Conservation (phyloP, 2,329 filamentous ascomycete genomes). For the Ophiostoma himal-ulmi region DNA sequence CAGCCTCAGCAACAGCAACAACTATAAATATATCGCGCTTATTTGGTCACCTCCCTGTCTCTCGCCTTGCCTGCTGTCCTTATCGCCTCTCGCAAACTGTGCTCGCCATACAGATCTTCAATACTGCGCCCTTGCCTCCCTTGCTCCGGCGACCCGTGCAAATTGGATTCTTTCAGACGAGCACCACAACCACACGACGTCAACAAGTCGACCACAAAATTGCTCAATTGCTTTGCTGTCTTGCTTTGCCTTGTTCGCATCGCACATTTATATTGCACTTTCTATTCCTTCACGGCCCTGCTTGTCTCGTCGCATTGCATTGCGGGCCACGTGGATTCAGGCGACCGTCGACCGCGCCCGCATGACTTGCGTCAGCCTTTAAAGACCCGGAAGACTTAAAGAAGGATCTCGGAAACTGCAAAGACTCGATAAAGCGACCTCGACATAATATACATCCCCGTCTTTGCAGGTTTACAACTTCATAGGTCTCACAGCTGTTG, state of each 20-base stretch:
- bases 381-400: not conserved
- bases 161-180: not conserved
- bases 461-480: not conserved
- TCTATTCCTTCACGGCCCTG: not conserved
- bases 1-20: not conserved
- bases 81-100: not conserved
- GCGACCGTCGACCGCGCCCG: not conserved
- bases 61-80: not conserved
- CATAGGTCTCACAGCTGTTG: not conserved
- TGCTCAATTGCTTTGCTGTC: not conserved
- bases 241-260: not conserved
- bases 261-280: not conserved
- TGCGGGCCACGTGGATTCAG: not conserved
- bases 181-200: not conserved
- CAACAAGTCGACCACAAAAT: not conserved
- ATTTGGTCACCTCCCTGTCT: not conserved
- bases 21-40: not conserved
- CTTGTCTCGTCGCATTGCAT: not conserved
- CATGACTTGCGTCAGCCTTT: not conserved
- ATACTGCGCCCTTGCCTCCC: not conserved
- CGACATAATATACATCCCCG: too few species aligned
- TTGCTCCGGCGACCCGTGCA: conserved; percentile 1
- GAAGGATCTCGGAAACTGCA: not conserved
- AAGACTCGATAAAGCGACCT: not conserved
- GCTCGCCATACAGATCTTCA: not conserved